Base-by-base conservation (phyloP, 306 rosid genomes). In the Ziziphus jujuba region DNA sequence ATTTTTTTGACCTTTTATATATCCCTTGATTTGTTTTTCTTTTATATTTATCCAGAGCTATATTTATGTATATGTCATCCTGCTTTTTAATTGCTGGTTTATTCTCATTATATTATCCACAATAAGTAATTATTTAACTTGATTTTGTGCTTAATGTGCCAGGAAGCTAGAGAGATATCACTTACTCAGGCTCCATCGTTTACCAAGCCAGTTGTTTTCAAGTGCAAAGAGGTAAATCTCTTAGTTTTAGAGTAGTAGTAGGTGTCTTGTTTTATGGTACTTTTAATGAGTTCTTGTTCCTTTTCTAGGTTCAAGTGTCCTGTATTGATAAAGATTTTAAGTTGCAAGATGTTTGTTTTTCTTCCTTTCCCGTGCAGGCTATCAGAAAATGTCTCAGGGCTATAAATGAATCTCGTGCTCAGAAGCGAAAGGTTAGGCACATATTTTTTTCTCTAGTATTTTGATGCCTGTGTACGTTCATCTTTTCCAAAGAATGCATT, bases 341-440 rank as follows among this genome's bases (percentile, higher is more conserved):
- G 1, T 58, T 60, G 19, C 5, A 35, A 36, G 59, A 21, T 22
- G 22, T 54, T 56, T 16, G 17, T 65, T 63, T 49, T 50, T 44
- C 24, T 47, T 62, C 52, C 9, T 77, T 63, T 53, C 67, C 66
- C 77, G 74, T 85, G 43, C 85, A 93, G 98, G 93, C 97, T 17
- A 82, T 90, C 44, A 90, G 86, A 70, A 90, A 83, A 77, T 88
- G 90, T 73, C 83, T 84, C 7, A 86, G 98, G 80, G 96, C 97
- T 77, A 90, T 90, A 56, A 93, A 93, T 84, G 96, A 90, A 75
- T 90, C 98, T 71, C 96, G 96, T 71, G 97, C 88, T 83, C 90
- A 88, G 71, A 93, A 93, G 81, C 66, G 98, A 77, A 93, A 93
- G 98, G 98, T 92, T 72, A 72, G 76, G 69, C 54, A 54, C 76